phyloP scores from a whole-genome alignment of 305 asterid species.

The Nicotiana rustica region DNA sequence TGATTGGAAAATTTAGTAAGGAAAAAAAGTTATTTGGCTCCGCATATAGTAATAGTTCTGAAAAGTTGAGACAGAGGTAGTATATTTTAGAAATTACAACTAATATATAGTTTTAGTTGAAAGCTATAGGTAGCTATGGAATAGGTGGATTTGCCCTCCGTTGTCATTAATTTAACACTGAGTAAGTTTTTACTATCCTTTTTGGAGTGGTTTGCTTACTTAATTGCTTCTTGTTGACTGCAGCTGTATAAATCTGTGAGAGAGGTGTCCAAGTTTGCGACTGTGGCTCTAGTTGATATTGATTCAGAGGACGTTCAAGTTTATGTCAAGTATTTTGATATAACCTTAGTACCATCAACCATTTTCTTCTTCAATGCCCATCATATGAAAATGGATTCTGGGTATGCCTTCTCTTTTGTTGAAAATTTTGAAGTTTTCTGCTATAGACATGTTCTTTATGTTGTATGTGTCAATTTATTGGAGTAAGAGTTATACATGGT shows the following conservation, averaged over 20 bases:
- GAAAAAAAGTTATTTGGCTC: background rate
- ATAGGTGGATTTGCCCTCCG: too few species aligned
- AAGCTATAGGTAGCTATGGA: background rate
- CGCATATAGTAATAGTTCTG: background rate
- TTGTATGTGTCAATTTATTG: background rate
- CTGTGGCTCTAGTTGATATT: constrained; percentile 78
- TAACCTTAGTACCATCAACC: constrained; percentile 74
- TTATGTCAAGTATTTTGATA: constrained; percentile 83
- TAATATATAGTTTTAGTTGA: background rate
- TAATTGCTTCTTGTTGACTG: constrained; percentile 12
- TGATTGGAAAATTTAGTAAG: background rate
- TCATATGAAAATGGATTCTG: constrained; percentile 97
- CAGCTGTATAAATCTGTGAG: constrained; percentile 82
- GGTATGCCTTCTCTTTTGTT: constrained; percentile 51
- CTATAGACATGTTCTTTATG: background rate
- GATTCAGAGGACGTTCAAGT: constrained; percentile 82
- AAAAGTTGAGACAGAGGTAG: background rate
- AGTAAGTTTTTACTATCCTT: background rate
- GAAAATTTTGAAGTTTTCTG: background rate
- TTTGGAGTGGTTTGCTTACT: background rate
- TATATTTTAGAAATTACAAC: background rate
- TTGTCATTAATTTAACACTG: background rate
- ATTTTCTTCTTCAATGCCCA: constrained; percentile 96
- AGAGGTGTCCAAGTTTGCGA: constrained; percentile 88
- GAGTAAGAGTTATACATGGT: background rate